Base-by-base conservation (phyloP, 805 yeast species). In the Clavispora santaluciae region DNA sequence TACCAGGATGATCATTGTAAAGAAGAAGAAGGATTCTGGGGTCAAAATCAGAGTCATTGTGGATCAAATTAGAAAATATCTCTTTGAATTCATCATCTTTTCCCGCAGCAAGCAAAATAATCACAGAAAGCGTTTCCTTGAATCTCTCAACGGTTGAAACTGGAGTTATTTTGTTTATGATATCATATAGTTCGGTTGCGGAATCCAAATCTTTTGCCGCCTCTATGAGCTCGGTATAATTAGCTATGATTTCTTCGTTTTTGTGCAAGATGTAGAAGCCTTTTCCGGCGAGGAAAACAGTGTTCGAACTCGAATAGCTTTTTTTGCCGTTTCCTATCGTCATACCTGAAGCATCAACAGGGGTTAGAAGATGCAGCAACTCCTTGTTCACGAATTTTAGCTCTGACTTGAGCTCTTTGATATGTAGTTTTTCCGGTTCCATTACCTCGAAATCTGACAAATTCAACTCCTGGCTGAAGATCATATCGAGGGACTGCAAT, bases 401-500 rank as follows among this genome's bases (percentile, higher is more conserved):
- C 3, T 28, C 31, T 16, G 31, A 28, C 20, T 16, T 15, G 18
- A 28, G 20, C 5, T 28, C 31, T 12, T 9, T 16, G 5, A 28
- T 12, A 5, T 9, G 20, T 2, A 28, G 20, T 9, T 28, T 10
- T 6, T 28, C 20, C 10, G 12, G 31, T 12, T 15, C n/a, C 1
- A 20, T 8, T 6, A 28, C 31, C 4, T 12, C 31, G 20, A 28
- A 28, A 8, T 28, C 31, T 4, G 31, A 4, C 31, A 28, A 28
- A n/a, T 28, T 10, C 10, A 28, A 15, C 20, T 15, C 31, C 31
- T 28, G 31, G 31, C 20, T 28, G 12, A 30, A 36, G 17, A 38
- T 43, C 18, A 48, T 43, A 5, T 55, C 57, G 23, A 67, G 51
- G 8, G 55, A 45, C 9, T 39, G 51, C 40, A 68, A 50, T 0